Evolutionary conservation across 2,329 filamentous ascomycete genomes (phyloP).

Genomic region (Coleophoma eucalyptorum): DNA sequence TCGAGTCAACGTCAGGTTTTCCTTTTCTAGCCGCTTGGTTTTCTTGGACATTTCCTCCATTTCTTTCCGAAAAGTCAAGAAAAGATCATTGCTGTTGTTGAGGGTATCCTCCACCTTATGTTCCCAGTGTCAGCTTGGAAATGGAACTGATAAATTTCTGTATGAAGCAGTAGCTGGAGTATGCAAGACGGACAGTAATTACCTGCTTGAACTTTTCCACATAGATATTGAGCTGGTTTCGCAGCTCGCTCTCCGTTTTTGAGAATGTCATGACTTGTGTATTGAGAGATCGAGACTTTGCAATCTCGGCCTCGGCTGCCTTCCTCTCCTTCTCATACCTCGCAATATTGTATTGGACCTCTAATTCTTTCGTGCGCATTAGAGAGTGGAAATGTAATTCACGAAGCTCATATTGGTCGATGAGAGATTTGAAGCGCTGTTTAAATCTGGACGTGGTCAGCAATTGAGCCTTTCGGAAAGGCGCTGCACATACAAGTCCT

Average conservation of each 20-base stretch:
- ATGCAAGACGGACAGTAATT: conserved; percentile 30
- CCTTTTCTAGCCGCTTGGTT: conserved; percentile 93
- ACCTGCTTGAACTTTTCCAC: conserved; percentile 99
- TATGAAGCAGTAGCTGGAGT: background rate
- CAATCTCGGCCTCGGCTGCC: conserved; percentile 75
- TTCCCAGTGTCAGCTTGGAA: background rate
- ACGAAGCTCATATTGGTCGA: conserved; percentile 94
- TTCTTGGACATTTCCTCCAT: conserved; percentile 99
- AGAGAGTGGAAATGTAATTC: conserved; percentile 92
- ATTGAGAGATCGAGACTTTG: conserved; percentile 80
- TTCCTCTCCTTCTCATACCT: conserved; percentile 89
- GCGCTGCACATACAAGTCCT: conserved; percentile 67
- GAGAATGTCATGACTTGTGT: conserved; percentile 92
- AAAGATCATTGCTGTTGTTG: conserved; percentile 97
- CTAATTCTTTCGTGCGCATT: conserved; percentile 90
- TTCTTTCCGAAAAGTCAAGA: conserved; percentile 94
- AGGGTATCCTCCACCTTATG: conserved; percentile 93
- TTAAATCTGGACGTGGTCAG: conserved; percentile 62
- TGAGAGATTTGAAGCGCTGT: conserved; percentile 85
- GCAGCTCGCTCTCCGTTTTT: conserved; percentile 89
- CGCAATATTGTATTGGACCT: conserved; percentile 88
- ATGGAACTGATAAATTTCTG: no score
- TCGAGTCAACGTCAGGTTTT: conserved; percentile 85
- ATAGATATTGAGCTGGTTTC: conserved; percentile 95
- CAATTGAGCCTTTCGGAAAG: conserved; percentile 8